Evolutionary conservation across 495 filamentous ascomycete genomes (phyloP).

Genomic region (Lepraria neglecta): DNA sequence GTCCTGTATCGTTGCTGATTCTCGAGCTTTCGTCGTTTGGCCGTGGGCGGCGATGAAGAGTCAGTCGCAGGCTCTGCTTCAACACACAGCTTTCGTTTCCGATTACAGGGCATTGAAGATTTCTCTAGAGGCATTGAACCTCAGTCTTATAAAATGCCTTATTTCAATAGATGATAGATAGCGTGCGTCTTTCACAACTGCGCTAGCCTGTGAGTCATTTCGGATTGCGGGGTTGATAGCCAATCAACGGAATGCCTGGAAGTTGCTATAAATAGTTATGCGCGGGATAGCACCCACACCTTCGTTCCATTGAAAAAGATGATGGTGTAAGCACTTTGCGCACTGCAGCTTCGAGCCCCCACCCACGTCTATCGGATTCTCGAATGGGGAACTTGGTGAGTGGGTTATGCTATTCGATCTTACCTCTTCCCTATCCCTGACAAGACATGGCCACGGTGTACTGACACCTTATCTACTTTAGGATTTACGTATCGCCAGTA

Average conservation of each 20-base stretch:
- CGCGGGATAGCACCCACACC: no score
- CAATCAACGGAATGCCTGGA: no score
- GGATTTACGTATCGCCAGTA: constrained; percentile 23
- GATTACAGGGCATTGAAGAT: background rate
- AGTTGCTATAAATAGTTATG: no score
- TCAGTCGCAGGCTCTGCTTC: background rate
- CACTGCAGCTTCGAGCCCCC: constrained; percentile 10
- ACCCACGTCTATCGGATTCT: constrained; percentile 9
- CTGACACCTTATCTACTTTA: no score
- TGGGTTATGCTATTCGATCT: constrained; percentile 5
- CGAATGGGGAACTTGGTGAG: constrained; percentile 11
- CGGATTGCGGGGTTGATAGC: no score
- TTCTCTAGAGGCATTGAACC: no score
- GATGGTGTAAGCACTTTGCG: constrained; percentile 6
- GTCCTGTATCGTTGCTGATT: constrained; percentile 14
- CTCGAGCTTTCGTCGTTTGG: no score
- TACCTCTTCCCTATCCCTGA: constrained; percentile 1
- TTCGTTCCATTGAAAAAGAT: constrained; percentile 10
- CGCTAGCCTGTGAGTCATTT: no score
- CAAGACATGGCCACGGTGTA: background rate
- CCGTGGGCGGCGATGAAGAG: background rate
- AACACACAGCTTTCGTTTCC: background rate
- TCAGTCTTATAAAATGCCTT: no score
- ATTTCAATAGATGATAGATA: no score
- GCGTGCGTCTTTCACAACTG: no score